Evolutionary conservation across 179 eudicot genomes (phyloP).

Genomic region (Beta lomatogona): DNA sequence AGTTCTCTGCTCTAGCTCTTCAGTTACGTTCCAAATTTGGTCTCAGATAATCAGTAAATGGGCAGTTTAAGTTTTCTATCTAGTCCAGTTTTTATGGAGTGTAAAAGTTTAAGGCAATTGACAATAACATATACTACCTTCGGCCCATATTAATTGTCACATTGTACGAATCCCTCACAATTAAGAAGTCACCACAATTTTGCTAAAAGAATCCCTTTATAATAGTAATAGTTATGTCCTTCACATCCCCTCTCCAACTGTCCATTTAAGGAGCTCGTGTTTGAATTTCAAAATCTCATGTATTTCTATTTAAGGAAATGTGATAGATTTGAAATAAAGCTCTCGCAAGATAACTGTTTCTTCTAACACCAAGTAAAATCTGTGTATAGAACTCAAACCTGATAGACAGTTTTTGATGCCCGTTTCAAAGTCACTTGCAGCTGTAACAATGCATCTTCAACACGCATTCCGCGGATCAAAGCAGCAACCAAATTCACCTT

Average conservation of each 20-base stretch:
- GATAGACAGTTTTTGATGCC: constrained; percentile 86
- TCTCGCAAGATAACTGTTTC: not conserved
- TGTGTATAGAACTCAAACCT: constrained; percentile 44
- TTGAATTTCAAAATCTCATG: too few species aligned
- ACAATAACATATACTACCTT: too few species aligned
- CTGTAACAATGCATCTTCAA: constrained; percentile 94
- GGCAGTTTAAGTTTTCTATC: not conserved
- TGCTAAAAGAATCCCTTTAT: too few species aligned
- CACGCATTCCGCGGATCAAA: constrained; percentile 94
- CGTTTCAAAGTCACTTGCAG: constrained; percentile 90
- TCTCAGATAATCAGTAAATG: constrained; percentile 3
- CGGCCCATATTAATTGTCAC: not conserved
- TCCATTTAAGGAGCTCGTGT: not conserved
- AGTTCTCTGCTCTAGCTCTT: not conserved
- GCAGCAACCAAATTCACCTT: constrained; percentile 94
- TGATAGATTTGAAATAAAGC: not conserved
- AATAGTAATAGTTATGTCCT: not conserved
- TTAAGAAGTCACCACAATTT: not conserved
- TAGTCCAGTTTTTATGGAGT: not conserved
- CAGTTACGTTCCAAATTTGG: not conserved
- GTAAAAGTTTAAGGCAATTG: not conserved
- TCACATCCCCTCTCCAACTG: not conserved
- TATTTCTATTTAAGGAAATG: not conserved
- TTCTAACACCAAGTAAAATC: not conserved
- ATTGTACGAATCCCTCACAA: not conserved